phyloP scores from a whole-genome alignment of 2,329 filamentous ascomycete genomes.

The Penicillium palitans region DNA sequence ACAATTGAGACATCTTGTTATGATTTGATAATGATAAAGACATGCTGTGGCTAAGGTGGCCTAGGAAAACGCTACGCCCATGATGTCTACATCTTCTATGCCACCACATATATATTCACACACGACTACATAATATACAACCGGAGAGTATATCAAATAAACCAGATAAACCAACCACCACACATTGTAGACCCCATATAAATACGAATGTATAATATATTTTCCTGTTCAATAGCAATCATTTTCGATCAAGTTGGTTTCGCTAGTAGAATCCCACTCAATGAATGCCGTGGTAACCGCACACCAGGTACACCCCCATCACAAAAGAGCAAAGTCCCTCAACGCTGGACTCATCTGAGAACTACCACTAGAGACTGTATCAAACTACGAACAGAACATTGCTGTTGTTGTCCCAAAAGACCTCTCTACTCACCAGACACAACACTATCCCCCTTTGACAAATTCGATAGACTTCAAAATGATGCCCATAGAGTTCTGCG shows the following conservation, averaged over 20 bases:
- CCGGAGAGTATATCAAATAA: no score
- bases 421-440: not conserved
- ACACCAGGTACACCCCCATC: not conserved
- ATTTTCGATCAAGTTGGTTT: not conserved
- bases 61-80: no score
- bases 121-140: not conserved
- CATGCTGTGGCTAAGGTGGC: no score
- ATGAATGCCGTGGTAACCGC: not conserved
- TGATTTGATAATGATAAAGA: no score
- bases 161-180: no score
- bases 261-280: not conserved
- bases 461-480: not conserved
- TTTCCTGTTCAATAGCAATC: not conserved
- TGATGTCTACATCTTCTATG: no score
- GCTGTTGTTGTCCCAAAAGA: not conserved
- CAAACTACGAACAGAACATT: not conserved
- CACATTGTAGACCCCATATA: rapidly evolving
- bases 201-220: not conserved
- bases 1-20: not conserved
- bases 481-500: not conserved
- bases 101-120: not conserved
- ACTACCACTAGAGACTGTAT: not conserved
- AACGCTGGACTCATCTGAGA: not conserved
- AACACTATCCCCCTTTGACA: not conserved
- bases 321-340: not conserved